Evolutionary conservation across 768 basidiomycete genomes (phyloP).

Genomic region (Lactarius trivialis): DNA sequence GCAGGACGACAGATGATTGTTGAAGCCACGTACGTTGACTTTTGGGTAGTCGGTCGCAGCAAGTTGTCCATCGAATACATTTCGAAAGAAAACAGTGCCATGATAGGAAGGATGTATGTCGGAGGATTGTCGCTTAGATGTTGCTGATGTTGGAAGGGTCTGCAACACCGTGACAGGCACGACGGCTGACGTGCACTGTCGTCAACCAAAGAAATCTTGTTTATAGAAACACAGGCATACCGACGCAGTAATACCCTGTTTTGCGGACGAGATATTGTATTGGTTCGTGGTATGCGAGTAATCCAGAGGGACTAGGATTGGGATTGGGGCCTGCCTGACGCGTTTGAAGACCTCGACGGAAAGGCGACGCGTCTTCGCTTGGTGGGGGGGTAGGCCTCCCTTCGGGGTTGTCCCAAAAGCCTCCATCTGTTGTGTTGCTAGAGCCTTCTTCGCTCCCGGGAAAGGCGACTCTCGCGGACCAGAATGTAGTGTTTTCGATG

Average conservation of each 20-base stretch:
- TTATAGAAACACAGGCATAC: conserved; percentile 38
- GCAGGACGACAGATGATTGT: neutral
- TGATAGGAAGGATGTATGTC: conserved; percentile 72
- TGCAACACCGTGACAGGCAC: conserved; percentile 82
- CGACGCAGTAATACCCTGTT: conserved; percentile 95
- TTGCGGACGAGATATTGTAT: conserved; percentile 79
- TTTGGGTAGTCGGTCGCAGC: conserved; percentile 96
- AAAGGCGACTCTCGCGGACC: conserved; percentile 74
- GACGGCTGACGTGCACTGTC: conserved; percentile 45
- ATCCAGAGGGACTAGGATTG: conserved; percentile 45
- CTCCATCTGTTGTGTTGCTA: conserved; percentile 27
- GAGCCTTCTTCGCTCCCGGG: conserved; percentile 29
- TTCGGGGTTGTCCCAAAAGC: conserved; percentile 53
- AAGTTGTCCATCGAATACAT: conserved; percentile 81
- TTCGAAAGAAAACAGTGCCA: conserved; percentile 79
- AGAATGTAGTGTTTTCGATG: conserved; percentile 75
- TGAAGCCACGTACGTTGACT: conserved; percentile 62
- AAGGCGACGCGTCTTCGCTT: conserved; percentile 34
- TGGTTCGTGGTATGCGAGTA: conserved; percentile 55
- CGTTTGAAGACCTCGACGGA: conserved; percentile 11
- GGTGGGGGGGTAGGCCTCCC: conserved; percentile 52
- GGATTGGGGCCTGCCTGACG: conserved; percentile 27
- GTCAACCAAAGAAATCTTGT: conserved; percentile 1
- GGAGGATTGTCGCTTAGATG: conserved; percentile 33
- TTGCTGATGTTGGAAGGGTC: conserved; percentile 12